Evolutionary conservation across 129 eudicot species (phyloP).

Genomic region (Daucus carota): DH1_v3.0 NC_030383.2:44906501-44907000

Average conservation of each 20-base stretch:
- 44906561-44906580: not conserved
- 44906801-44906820: not conserved
- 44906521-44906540: not conserved
- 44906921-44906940: constrained; percentile 40
- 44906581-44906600: not conserved
- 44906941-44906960: constrained; percentile 95
- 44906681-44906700: too few species aligned
- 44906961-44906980: constrained; percentile 87
- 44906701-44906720: not conserved
- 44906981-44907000: constrained; percentile 88
- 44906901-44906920: not conserved
- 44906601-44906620: not conserved
- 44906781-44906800: not conserved
- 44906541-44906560: not conserved
- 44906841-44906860: not conserved
- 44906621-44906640: not conserved
- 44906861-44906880: not conserved
- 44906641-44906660: not conserved
- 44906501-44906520: not conserved
- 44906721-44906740: not conserved
- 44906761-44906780: not conserved
- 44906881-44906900: constrained; percentile 1
- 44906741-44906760: not conserved
- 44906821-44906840: not conserved
- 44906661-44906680: not conserved